phyloP scores from a whole-genome alignment of 768 basidiomycete genomes.

The Mycena albidolilacea region DNA sequence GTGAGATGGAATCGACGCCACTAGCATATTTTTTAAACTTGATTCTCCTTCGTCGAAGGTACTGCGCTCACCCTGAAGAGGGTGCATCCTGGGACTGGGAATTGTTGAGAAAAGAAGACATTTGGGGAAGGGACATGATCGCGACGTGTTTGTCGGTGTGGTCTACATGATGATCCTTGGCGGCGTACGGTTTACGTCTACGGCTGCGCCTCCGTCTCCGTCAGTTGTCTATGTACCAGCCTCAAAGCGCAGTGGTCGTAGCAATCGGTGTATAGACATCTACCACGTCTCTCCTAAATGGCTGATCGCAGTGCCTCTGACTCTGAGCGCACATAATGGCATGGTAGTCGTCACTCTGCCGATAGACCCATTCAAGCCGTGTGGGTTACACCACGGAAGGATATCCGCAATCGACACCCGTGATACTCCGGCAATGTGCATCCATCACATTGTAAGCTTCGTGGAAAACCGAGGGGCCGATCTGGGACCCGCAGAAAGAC shows the following conservation, averaged over 20 bases:
- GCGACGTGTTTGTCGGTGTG: slow-evolving; percentile 9
- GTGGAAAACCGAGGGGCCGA: neutral
- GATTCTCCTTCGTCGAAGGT: too few relatives aligned
- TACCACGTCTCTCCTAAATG: too few relatives aligned
- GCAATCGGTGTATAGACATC: too few relatives aligned
- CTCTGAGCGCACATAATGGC: slow-evolving; percentile 8
- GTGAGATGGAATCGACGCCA: slow-evolving; percentile 81
- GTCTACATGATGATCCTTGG: neutral
- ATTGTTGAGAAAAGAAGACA: slow-evolving; percentile 35
- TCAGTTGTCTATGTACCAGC: neutral
- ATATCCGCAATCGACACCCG: neutral
- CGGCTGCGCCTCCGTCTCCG: neutral
- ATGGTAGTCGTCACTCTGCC: neutral
- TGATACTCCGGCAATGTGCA: neutral
- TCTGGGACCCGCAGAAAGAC: neutral
- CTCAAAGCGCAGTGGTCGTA: too few relatives aligned
- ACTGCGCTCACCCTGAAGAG: too few relatives aligned
- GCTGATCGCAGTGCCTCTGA: slow-evolving; percentile 24
- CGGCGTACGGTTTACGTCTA: neutral
- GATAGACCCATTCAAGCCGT: neutral
- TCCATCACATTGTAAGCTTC: slow-evolving; percentile 3
- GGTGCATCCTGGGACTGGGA: slow-evolving; percentile 43
- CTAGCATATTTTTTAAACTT: slow-evolving; percentile 36
- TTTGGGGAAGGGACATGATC: slow-evolving; percentile 31
- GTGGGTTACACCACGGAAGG: neutral